Percentiles rank a stretch among this genome's conserved stretches.
Evolutionary conservation across 2,329 filamentous ascomycete species (phyloP).

Genomic region (Immersiporthe knoxdaviesiana): DNA sequence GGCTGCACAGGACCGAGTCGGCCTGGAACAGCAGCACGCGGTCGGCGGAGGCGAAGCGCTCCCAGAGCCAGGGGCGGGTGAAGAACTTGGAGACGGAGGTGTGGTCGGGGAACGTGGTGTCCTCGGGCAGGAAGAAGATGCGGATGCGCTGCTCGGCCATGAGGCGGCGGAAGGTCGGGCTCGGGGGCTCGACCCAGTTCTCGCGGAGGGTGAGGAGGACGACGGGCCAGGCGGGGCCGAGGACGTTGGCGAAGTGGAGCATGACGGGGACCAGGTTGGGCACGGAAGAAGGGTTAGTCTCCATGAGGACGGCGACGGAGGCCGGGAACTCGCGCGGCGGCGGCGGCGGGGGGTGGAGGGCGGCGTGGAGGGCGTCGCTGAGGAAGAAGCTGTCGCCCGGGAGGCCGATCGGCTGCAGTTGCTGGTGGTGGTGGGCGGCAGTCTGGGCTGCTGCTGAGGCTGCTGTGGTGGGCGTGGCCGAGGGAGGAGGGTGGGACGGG

Average conservation of each 20-base stretch:
- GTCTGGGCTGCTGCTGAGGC: background rate
- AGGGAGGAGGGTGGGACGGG: slow-evolving; percentile 8
- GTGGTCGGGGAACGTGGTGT: slow-evolving; percentile 40
- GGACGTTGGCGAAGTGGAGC: slow-evolving; percentile 39
- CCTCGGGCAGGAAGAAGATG: slow-evolving; percentile 43
- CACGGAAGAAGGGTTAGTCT: slow-evolving; percentile 47
- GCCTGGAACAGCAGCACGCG: slow-evolving; percentile 45
- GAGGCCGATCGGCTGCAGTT: slow-evolving; percentile 3
- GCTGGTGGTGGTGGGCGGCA: background rate
- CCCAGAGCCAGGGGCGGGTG: slow-evolving; percentile 42
- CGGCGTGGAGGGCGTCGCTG: slow-evolving; percentile 23
- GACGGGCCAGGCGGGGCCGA: slow-evolving; percentile 49
- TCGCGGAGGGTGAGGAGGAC: slow-evolving; percentile 46
- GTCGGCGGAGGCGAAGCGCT: slow-evolving; percentile 39
- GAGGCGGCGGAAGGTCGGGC: slow-evolving; percentile 43
- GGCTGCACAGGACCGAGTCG: slow-evolving; percentile 44
- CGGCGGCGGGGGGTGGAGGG: slow-evolving; percentile 22
- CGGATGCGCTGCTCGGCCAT: slow-evolving; percentile 40
- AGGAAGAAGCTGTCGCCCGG: slow-evolving; percentile 27
- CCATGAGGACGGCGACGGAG: slow-evolving; percentile 35
- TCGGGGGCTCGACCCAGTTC: slow-evolving; percentile 33
- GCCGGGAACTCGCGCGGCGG: slow-evolving; percentile 21
- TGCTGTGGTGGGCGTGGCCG: background rate
- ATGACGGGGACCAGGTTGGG: slow-evolving; percentile 42
- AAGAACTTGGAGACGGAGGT: slow-evolving; percentile 43